Conservation (phyloP, 1,284 basidiomycete species). For the Boletus smithii region DNA sequence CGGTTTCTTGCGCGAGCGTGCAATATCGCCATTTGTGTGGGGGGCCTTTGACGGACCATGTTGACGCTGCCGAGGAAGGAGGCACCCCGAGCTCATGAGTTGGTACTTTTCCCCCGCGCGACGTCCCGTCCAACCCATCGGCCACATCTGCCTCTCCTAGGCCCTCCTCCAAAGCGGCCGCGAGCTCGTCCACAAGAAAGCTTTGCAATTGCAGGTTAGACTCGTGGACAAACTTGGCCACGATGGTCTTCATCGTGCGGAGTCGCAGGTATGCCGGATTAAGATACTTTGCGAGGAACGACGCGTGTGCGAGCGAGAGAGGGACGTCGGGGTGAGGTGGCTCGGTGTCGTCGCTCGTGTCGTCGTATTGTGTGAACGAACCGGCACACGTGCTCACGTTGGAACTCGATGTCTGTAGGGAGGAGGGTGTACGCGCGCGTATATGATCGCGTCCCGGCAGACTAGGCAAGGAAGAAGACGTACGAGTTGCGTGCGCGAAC, state of each 20-base stretch:
- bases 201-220: slow-evolving; percentile 89
- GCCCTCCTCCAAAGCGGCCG: slow-evolving; percentile 62
- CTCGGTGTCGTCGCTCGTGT: slow-evolving; percentile 32
- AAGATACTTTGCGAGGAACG: slow-evolving; percentile 79
- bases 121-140: slow-evolving; percentile 61
- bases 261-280: slow-evolving; percentile 89
- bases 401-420: slow-evolving; percentile 53
- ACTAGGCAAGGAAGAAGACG: slow-evolving; percentile 27
- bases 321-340: slow-evolving; percentile 48
- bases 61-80: slow-evolving; percentile 42
- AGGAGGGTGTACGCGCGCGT: neutral
- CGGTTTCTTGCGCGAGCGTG: slow-evolving; percentile 40
- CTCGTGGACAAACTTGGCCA: slow-evolving; percentile 81
- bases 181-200: slow-evolving; percentile 73
- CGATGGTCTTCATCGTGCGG: slow-evolving; percentile 78
- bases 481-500: slow-evolving; percentile 77
- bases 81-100: slow-evolving; percentile 58
- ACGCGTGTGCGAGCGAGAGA: slow-evolving; percentile 59
- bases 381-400: slow-evolving; percentile 34
- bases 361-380: slow-evolving; percentile 57
- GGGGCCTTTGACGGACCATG: slow-evolving; percentile 81
- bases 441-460: neutral
- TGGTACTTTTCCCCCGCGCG: slow-evolving; percentile 53
- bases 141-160: slow-evolving; percentile 62
- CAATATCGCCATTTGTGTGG: slow-evolving; percentile 95